A percentile compares a stretch with the other conserved stretches of the same genome.
Evolutionary conservation across 1,284 basidiomycete genomes (phyloP).

Genomic region (Tilletia indica): DNA sequence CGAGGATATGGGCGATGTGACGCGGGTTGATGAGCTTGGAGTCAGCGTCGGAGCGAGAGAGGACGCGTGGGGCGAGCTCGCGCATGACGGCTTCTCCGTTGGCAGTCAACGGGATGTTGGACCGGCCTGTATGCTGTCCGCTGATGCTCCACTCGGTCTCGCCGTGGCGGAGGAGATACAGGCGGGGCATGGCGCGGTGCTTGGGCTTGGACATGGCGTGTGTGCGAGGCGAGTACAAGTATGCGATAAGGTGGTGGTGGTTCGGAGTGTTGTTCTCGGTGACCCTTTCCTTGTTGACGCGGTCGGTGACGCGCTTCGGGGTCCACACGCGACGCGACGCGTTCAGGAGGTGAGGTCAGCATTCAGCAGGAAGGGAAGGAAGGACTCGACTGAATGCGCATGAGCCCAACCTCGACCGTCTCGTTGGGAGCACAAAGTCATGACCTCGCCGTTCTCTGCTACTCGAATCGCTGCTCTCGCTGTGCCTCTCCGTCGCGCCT

Average conservation of each 20-base stretch:
- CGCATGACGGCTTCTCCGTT: constrained; percentile 49
- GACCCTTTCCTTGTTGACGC: too few species aligned
- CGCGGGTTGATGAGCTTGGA: constrained; percentile 44
- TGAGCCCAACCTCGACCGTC: too few species aligned
- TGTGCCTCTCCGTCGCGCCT: neutral
- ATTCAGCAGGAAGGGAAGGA: too few species aligned
- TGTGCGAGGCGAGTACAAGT: neutral
- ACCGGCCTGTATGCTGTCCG: constrained; percentile 52
- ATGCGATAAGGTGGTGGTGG: neutral
- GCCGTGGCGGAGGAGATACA: constrained; percentile 53
- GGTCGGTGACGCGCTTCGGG: too few species aligned
- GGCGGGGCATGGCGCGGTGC: constrained; percentile 40
- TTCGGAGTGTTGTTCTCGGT: neutral
- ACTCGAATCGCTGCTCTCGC: constrained; percentile 1
- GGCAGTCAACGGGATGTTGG: constrained; percentile 47
- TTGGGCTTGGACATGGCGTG: constrained; percentile 4
- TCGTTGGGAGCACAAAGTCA: neutral
- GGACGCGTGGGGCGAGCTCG: constrained; percentile 41
- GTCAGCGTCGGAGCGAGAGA: constrained; percentile 27
- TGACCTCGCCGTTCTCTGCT: neutral
- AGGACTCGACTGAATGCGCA: too few species aligned
- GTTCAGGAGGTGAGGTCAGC: too few species aligned
- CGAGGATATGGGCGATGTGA: constrained; percentile 42
- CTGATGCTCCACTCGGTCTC: constrained; percentile 54
- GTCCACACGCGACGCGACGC: too few species aligned